Evolutionary conservation across 305 asterid species (phyloP), one percentile per base, ranked within the genome.

Genomic region (Salvia sclarea): DNA sequence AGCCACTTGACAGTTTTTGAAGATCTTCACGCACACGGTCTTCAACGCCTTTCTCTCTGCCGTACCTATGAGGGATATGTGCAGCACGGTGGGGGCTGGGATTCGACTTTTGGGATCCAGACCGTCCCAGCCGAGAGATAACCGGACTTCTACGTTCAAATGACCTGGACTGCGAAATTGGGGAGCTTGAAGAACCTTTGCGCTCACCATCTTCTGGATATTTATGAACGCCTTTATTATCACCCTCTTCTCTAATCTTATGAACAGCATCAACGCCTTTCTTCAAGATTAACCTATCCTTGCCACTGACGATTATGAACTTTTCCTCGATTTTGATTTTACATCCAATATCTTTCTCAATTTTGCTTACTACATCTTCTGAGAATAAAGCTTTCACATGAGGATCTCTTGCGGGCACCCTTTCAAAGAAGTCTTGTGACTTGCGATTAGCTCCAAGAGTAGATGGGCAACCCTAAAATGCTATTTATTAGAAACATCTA

Each of bases 211-310:
- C 92, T 58, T 89, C 95, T 68, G 83, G 75, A 61, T 84, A 69
- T 69, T 86, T 91, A 66, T 79, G 80, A 56, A 75, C 83, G 66
- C 78, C 86, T 84, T 85, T 88, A 66, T 55, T 79, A 68, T 81
- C 90, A 69, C 81, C 88, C 61, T 83, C 95, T 75, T 86, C 92
- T 74, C 86, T 94, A 66, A 86, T 75, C 79, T 85, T 91, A 76
- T 91, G 98, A 68, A 94, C 96, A 69, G 97, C 90, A 63, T 91
- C 96, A 49, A 94, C 92, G 30, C 99, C 99, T 75, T 86, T 94
- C 79, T 79, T 86, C 81, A 94, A 62, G 63, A 91, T 82, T 74
- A 91, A 80, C 83, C 97, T 86, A 78, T 94, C 99, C 88, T 91
- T 94, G 44, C 99, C 98, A 65, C 98, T 94, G 57, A 94, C 97